A percentile compares a stretch with the other conserved stretches of the same genome.
Conservation (phyloP, 441 rosid genomes). For the Arabidopsis lyrata region DNA sequence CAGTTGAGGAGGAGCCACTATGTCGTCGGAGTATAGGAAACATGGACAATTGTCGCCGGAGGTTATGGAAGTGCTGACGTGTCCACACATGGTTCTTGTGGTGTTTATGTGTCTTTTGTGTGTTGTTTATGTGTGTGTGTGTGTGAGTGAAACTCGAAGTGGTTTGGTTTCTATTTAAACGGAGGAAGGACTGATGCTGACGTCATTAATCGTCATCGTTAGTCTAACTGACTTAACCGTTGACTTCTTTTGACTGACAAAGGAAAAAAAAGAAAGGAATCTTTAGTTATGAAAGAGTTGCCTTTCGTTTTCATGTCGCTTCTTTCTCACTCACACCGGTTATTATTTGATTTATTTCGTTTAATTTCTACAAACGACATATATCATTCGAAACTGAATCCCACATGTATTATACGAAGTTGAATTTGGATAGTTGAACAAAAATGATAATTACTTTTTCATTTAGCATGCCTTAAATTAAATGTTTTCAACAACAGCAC, state of each 20-base stretch:
- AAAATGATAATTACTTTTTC: no score
- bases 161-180: conserved; percentile 48
- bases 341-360: neutral
- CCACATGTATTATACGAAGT: no score
- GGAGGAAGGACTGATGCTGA: conserved; percentile 43
- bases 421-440: no score
- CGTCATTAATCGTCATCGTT: conserved; percentile 51
- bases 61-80: conserved; percentile 42
- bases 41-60: conserved; percentile 32
- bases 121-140: neutral
- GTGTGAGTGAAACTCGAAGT: conserved; percentile 27
- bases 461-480: no score
- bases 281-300: conserved; percentile 19
- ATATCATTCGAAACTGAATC: neutral
- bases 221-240: conserved; percentile 35
- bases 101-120: conserved; percentile 29
- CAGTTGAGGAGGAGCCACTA: conserved; percentile 42
- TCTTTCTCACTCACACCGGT: conserved; percentile 10
- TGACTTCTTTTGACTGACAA: conserved; percentile 47
- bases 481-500: no score
- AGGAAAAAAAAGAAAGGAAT: neutral
- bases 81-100: conserved; percentile 50
- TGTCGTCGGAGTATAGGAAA: conserved; percentile 35
- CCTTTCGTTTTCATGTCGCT: conserved; percentile 41
- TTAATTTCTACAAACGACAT: neutral